Conservation (phyloP, 1,139 yeast genomes). For the Suhomyces wounanorum region DNA sequence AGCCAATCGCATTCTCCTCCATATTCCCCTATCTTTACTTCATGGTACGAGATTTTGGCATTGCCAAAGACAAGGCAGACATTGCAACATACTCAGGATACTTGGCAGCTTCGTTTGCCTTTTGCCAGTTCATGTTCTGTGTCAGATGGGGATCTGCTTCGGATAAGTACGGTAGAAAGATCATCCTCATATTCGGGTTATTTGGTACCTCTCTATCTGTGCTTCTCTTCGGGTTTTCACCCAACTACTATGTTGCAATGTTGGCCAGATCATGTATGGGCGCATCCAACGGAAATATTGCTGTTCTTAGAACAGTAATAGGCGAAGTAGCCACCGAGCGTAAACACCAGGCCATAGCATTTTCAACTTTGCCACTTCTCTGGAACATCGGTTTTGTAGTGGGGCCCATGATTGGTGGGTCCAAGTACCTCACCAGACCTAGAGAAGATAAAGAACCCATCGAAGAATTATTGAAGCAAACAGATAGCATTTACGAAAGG, state of each 20-base stretch:
- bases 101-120: slow-evolving; percentile 40
- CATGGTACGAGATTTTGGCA: slow-evolving; percentile 40
- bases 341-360: slow-evolving; percentile 40
- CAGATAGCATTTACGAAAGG: slow-evolving; percentile 17
- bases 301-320: slow-evolving; percentile 38
- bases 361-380: slow-evolving; percentile 36
- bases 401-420: slow-evolving; percentile 57
- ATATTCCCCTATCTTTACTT: slow-evolving; percentile 43
- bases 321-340: slow-evolving; percentile 42
- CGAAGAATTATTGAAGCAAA: not conserved
- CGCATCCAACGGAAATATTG: slow-evolving; percentile 38
- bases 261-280: slow-evolving; percentile 38
- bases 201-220: slow-evolving; percentile 34
- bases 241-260: slow-evolving; percentile 36
- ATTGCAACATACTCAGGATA: slow-evolving; percentile 42
- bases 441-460: slow-evolving; percentile 11
- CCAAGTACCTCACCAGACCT: slow-evolving; percentile 37
- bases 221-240: slow-evolving; percentile 36
- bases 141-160: slow-evolving; percentile 41
- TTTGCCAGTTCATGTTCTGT: slow-evolving; percentile 39
- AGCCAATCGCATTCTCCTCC: slow-evolving; percentile 42
- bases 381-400: slow-evolving; percentile 35
- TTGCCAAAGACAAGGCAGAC: slow-evolving; percentile 36
- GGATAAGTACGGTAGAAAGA: slow-evolving; percentile 37
- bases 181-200: slow-evolving; percentile 33